Base-by-base conservation (phyloP, 768 basidiomycete genomes). In the Pholiota microspora region DNA sequence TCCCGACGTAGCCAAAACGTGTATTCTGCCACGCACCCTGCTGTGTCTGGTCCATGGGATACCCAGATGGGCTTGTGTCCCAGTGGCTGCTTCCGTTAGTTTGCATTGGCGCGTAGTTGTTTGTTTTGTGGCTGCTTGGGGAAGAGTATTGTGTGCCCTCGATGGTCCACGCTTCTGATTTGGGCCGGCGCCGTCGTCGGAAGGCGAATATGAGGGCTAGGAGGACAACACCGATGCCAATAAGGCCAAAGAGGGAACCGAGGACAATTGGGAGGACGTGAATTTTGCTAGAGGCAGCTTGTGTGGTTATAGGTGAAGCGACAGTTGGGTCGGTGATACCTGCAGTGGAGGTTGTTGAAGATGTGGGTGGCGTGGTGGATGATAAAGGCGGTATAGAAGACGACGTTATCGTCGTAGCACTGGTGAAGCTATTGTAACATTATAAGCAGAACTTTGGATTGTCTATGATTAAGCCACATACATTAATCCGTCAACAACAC, bases 401-500 rank as follows among this genome's bases (percentile, higher is more conserved):
- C 1, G 38, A 25, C 8, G n/a, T 7, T 7, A 38, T 35, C 13
- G 50, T n/a, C n/a, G n/a, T n/a, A n/a, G n/a, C n/a, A n/a, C n/a
- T n/a, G n/a, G 49, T 51, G n/a, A 25, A 40, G 23, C 38, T 51
- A 38, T 38, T 9, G n/a, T 13, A 9, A 40, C 1, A 27, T 25
- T 16, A n/a, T n/a, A n/a, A n/a, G n/a, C n/a, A n/a, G n/a, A n/a
- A n/a, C n/a, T n/a, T n/a, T n/a, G n/a, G n/a, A n/a, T n/a, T n/a
- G n/a, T n/a, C n/a, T n/a, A 13, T 29, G 15, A 29, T 49, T 1
- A 27, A n/a, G 45, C 13, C 28, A 67, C 70, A 58, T 53, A 76
- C 76, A 75, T 68, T 28, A 77, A 53, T 7, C 68, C 69, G 61
- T 77, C 76, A 4, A 77, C 70, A 16, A 76, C 61, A 13, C 64